These are phyloP conservation scores for Erigeron canadensis DNA, from an alignment of 129 eudicot genomes.

Conservation along the genomic window DNA sequence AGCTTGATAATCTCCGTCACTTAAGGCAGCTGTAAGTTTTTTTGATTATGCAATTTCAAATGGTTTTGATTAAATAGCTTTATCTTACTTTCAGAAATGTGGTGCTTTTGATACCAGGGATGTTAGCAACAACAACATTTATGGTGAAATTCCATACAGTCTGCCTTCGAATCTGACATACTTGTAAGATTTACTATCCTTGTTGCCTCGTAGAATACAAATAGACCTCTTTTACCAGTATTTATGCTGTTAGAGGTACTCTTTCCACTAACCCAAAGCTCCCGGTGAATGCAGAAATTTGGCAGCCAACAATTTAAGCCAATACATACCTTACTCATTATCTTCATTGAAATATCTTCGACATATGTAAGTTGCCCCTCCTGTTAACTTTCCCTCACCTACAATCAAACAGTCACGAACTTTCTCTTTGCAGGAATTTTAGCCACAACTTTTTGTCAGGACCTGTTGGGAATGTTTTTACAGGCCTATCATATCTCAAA, in stretches of 20 bases:
- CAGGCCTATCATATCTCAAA: constrained; percentile 52
- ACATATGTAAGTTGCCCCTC: constrained; percentile 62
- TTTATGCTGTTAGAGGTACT: constrained; percentile 1
- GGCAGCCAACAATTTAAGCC: constrained; percentile 70
- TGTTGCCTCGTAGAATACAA: neutral
- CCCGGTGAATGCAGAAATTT: constrained; percentile 57
- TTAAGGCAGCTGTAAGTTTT: constrained; percentile 72
- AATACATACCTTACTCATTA: constrained; percentile 66
- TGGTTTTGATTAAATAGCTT: neutral
- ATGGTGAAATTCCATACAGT: constrained; percentile 65
- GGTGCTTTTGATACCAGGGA: constrained; percentile 49
- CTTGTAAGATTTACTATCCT: constrained; percentile 54
- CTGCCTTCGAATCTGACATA: constrained; percentile 78
- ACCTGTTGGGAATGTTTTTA: constrained; percentile 69
- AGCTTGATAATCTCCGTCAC: constrained; percentile 58
- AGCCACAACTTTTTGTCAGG: constrained; percentile 86
- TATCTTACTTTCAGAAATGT: neutral
- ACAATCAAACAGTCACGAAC: constrained; percentile 21
- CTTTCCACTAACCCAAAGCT: neutral
- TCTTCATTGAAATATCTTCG: constrained; percentile 55
- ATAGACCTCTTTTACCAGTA: constrained; percentile 1
- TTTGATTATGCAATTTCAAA: constrained; percentile 15
- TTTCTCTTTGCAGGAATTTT: constrained; percentile 63
- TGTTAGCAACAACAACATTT: constrained; percentile 66
- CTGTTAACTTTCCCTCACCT: constrained; percentile 1